Conservation (phyloP, 257 asterid genomes). For the Penstemon newberryi region DNA sequence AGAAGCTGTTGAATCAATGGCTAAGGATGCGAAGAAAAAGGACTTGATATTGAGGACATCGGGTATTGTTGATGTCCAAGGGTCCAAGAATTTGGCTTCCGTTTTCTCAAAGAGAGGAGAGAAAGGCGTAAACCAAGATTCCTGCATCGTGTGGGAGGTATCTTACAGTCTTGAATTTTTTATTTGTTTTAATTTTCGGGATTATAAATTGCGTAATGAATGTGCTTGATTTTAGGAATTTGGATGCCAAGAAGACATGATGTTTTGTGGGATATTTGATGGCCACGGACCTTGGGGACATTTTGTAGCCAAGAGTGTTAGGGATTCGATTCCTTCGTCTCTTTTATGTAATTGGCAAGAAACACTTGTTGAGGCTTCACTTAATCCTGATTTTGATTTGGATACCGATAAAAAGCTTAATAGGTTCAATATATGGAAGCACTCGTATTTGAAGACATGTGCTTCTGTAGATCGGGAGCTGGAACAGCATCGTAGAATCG, state of each 20-base stretch:
- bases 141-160: constrained; percentile 97
- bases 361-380: constrained; percentile 58
- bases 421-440: constrained; percentile 73
- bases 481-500: constrained; percentile 65
- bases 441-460: constrained; percentile 78
- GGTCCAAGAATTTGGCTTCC: constrained; percentile 74
- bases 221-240: constrained; percentile 50
- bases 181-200: not conserved
- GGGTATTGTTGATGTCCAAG: constrained; percentile 59
- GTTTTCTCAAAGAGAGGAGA: constrained; percentile 84
- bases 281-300: constrained; percentile 99
- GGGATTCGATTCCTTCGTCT: constrained; percentile 72
- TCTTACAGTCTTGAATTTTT: not conserved
- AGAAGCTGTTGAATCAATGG: constrained; percentile 65
- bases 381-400: constrained; percentile 46
- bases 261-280: constrained; percentile 92
- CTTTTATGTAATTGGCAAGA: constrained; percentile 86
- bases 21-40: constrained; percentile 67
- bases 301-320: constrained; percentile 77
- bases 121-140: constrained; percentile 86
- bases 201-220: not conserved
- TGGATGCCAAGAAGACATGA: constrained; percentile 95
- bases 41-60: constrained; percentile 75
- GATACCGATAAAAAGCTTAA: constrained; percentile 58
- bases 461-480: constrained; percentile 86